Evolutionary conservation across 2,329 filamentous ascomycete genomes (phyloP), one percentile per base, ranked within the genome.

Genomic region (Didymella exigua): DNA sequence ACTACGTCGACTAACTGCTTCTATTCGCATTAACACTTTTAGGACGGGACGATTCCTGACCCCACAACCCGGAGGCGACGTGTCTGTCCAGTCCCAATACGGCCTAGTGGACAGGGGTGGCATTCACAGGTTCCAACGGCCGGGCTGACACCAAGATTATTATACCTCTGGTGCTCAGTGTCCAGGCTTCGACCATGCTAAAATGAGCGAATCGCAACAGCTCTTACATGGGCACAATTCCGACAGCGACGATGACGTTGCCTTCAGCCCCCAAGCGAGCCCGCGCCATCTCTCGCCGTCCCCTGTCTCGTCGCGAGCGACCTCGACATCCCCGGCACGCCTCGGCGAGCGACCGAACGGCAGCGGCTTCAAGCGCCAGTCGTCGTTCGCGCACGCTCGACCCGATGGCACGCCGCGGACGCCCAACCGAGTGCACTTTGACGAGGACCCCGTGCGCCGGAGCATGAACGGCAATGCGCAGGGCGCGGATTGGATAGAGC

Each of bases 391-490:
- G 2, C 79, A 80, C 51, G 75, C 70, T 13, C 70, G 79, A 45
- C 74, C 75, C 5, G 72, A 77, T 62, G 79, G 79, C 56, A 82
- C 84, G 30, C 84, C 88, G 16, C 75, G 88, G 49, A 91, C 88
- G 1, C 82, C 84, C 8, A 88, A 90, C 70, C 83, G 89, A 23
- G 90, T 95, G 40, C 87, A 88, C 62, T 95, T 95, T 75, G 87
- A 88, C 66, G 69, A 73, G 44, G 59, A 66, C 21, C 68, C 71
- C 2, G 55, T 61, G 49, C 62, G 64, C 66, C 70, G 53, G 54
- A 72, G 71, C 49, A 66, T 69, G 57, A 76, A 76, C 56, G 76
- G 61, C 14, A 70, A 67, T 33, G 56, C 60, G 56, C 29, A 43
- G 19, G 65, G 67, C 31, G 67, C 55, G 13, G 73, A 75, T 38